These are phyloP conservation scores for Ustilago curta DNA, from an alignment of 1,284 basidiomycete species.

Conservation along the genomic window DNA sequence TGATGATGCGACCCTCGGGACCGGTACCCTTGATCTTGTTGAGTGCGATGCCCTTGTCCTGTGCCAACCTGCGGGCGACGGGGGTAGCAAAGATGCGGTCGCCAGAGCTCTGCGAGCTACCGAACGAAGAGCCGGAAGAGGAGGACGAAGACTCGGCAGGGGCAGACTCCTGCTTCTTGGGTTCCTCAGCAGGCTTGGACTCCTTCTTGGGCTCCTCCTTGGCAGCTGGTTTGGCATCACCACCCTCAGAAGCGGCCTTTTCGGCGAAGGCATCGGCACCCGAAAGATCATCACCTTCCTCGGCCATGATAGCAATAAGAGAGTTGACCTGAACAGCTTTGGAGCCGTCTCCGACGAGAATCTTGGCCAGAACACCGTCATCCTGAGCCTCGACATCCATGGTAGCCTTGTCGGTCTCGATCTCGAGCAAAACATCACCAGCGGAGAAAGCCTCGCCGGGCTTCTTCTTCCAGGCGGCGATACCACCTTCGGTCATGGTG, in stretches of 20 bases:
- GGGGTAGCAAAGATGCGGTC: conserved; percentile 87
- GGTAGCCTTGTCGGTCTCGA: conserved; percentile 73
- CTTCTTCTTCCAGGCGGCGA: conserved; percentile 96
- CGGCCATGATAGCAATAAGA: conserved; percentile 70
- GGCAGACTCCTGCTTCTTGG: conserved; percentile 50
- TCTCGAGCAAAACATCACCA: conserved; percentile 94
- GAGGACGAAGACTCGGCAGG: conserved; percentile 22
- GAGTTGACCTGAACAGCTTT: conserved; percentile 69
- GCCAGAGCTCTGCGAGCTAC: conserved; percentile 36
- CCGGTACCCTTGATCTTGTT: conserved; percentile 92
- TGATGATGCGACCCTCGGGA: conserved; percentile 91
- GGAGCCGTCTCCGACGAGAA: conserved; percentile 65
- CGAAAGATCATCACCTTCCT: conserved; percentile 70
- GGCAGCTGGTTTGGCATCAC: conserved; percentile 66
- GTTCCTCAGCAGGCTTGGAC: conserved; percentile 55
- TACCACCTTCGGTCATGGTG: conserved; percentile 99
- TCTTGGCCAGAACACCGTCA: conserved; percentile 71
- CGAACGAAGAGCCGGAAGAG: conserved; percentile 46
- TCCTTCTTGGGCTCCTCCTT: conserved; percentile 51
- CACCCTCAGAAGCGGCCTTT: conserved; percentile 70
- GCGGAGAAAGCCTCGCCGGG: conserved; percentile 89
- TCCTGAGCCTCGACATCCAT: conserved; percentile 72
- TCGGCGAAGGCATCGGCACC: conserved; percentile 82
- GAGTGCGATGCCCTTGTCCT: conserved; percentile 93
- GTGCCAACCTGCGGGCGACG: conserved; percentile 93